These are phyloP conservation scores for Dimocarpus longan DNA, from an alignment of 345 rosid genomes.

Conservation along the genomic window DNA sequence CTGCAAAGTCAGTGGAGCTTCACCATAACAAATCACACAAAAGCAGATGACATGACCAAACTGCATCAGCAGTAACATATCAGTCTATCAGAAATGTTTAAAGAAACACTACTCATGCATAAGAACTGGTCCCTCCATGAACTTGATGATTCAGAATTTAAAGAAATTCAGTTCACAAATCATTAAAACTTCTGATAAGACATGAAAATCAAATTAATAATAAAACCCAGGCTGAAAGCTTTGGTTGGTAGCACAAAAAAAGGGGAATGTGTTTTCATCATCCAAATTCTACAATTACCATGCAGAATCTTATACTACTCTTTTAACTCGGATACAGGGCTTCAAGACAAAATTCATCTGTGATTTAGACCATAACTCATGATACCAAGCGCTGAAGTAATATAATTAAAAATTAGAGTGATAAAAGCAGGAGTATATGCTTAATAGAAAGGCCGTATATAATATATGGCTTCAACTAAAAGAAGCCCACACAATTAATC, in stretches of 20 bases:
- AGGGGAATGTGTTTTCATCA: background rate
- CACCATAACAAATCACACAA: constrained; percentile 6
- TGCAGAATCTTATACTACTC: background rate
- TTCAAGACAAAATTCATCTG: background rate
- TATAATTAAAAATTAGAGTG: background rate
- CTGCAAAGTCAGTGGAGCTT: constrained; percentile 26
- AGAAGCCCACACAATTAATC: background rate
- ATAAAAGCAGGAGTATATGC: background rate
- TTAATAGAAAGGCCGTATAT: background rate
- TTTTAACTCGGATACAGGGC: background rate
- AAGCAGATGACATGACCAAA: background rate
- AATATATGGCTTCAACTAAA: background rate
- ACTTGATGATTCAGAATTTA: background rate
- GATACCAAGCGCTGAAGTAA: background rate
- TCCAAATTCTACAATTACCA: background rate
- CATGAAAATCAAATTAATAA: background rate
- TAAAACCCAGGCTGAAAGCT: background rate
- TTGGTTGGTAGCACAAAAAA: background rate
- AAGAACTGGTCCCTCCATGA: background rate
- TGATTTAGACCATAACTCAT: background rate
- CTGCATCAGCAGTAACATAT: background rate
- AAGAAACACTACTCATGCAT: background rate
- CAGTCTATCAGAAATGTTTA: background rate
- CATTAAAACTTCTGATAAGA: background rate
- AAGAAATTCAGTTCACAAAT: background rate